Evolutionary conservation across 1,284 basidiomycete genomes (phyloP).

Genomic region (Acaromyces ingoldii): DNA sequence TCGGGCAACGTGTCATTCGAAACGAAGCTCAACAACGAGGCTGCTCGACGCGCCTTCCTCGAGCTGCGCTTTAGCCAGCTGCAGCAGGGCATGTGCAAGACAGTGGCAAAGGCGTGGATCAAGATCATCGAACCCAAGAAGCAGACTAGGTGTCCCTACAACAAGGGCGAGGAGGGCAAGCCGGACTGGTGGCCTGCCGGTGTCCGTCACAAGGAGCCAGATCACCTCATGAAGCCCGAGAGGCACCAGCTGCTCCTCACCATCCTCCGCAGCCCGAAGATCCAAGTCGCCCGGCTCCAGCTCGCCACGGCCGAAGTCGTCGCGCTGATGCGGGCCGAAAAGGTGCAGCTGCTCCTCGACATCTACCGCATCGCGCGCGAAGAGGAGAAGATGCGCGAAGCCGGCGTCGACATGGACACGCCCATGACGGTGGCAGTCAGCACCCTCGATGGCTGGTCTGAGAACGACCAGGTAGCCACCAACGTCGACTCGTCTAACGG

Average conservation of each 20-base stretch:
- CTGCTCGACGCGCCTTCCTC: conserved; percentile 40
- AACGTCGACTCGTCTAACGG: too few species aligned
- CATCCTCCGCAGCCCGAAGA: conserved; percentile 53
- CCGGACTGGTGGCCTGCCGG: conserved; percentile 58
- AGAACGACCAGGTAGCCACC: conserved; percentile 1
- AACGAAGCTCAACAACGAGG: conserved; percentile 14
- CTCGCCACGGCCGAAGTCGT: conserved; percentile 56
- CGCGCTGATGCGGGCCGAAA: conserved; percentile 54
- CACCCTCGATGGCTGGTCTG: conserved; percentile 36
- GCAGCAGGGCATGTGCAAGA: conserved; percentile 57
- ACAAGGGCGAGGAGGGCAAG: conserved; percentile 56
- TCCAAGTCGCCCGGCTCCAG: conserved; percentile 54
- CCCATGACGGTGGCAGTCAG: conserved; percentile 38
- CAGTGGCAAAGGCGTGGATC: conserved; percentile 55
- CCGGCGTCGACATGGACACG: conserved; percentile 15
- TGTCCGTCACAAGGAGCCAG: conserved; percentile 57
- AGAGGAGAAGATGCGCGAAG: conserved; percentile 39
- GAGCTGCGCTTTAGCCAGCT: conserved; percentile 52
- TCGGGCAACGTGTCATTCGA: too few species aligned
- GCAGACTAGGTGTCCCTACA: conserved; percentile 57
- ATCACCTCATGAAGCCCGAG: conserved; percentile 56
- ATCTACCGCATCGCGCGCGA: conserved; percentile 56
- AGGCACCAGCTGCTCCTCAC: conserved; percentile 54
- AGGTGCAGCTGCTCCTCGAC: conserved; percentile 55
- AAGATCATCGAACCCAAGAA: conserved; percentile 58